phyloP scores from a whole-genome alignment of 495 filamentous ascomycete genomes.

The Friedmanniomyces endolithicus region DNA sequence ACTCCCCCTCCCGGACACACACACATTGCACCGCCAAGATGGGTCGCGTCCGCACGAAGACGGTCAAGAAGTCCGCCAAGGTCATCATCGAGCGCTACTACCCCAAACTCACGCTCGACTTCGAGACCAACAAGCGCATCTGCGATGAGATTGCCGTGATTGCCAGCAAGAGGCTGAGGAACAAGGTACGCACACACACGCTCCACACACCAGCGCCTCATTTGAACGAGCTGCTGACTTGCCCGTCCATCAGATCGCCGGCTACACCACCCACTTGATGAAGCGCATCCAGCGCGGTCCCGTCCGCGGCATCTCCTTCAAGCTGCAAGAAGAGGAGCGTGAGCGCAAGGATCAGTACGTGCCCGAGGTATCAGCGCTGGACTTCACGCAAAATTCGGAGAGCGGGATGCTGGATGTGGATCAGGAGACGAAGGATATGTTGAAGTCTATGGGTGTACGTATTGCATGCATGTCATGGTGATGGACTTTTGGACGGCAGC shows the following conservation, averaged over 20 bases:
- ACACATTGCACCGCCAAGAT: slow-evolving; percentile 53
- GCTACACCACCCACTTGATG: slow-evolving; percentile 95
- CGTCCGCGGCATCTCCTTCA: slow-evolving; percentile 99
- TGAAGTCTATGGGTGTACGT: slow-evolving; percentile 97
- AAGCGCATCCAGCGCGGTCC: slow-evolving; percentile 99
- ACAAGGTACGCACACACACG: slow-evolving; percentile 56
- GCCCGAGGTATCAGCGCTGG: slow-evolving; percentile 93
- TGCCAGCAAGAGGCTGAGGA: slow-evolving; percentile 90
- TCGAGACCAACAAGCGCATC: slow-evolving; percentile 99
- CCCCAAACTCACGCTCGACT: slow-evolving; percentile 95
- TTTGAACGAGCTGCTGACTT: neutral
- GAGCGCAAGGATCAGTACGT: slow-evolving; percentile 99
- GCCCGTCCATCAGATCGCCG: slow-evolving; percentile 59
- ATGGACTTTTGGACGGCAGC: neutral
- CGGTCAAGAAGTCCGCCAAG: slow-evolving; percentile 99
- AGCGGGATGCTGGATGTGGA: slow-evolving; percentile 89
- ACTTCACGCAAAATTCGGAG: slow-evolving; percentile 86
- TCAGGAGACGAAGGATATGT: slow-evolving; percentile 89
- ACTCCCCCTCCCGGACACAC: neutral
- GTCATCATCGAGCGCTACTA: slow-evolving; percentile 88
- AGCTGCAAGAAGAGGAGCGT: slow-evolving; percentile 99
- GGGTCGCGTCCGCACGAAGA: slow-evolving; percentile 97
- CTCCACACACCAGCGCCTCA: neutral
- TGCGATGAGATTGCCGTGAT: slow-evolving; percentile 99
- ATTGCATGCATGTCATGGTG: neutral